phyloP scores from a whole-genome alignment of 2,329 filamentous ascomycete species.

The Ophidiomyces ophidiicola region DNA sequence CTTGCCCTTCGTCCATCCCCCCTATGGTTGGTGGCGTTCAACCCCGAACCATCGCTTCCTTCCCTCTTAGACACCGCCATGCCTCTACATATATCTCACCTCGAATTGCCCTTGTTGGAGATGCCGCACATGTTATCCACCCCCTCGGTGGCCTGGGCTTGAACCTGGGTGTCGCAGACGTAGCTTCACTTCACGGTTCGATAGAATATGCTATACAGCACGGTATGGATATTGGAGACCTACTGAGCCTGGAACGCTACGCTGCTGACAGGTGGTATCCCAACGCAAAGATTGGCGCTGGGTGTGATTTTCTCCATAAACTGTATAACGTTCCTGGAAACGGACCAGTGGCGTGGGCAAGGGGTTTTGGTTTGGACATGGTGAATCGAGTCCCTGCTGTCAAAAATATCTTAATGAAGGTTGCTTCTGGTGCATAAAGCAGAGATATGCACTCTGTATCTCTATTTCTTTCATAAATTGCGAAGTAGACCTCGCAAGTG shows the following conservation, averaged over 20 bases:
- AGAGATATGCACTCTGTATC: no score
- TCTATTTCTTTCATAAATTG: no score
- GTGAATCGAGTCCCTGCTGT: slow-evolving; percentile 63
- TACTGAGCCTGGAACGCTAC: slow-evolving; percentile 70
- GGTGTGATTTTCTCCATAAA: slow-evolving; percentile 82
- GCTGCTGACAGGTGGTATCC: slow-evolving; percentile 65
- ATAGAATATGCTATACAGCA: slow-evolving; percentile 67
- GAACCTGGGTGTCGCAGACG: slow-evolving; percentile 85
- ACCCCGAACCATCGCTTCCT: slow-evolving; percentile 68
- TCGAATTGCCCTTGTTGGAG: slow-evolving; percentile 81
- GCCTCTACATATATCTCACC: slow-evolving; percentile 88
- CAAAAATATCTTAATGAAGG: slow-evolving; percentile 77
- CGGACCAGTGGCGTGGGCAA: slow-evolving; percentile 66
- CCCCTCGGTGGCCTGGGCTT: slow-evolving; percentile 89
- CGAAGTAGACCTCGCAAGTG: no score
- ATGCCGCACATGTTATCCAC: slow-evolving; percentile 90
- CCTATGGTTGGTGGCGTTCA: slow-evolving; percentile 60
- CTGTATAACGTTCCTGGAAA: slow-evolving; percentile 64
- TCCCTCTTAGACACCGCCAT: slow-evolving; percentile 82
- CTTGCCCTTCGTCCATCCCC: slow-evolving; percentile 46
- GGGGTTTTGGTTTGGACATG: slow-evolving; percentile 62
- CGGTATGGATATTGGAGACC: slow-evolving; percentile 74
- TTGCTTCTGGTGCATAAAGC: slow-evolving; percentile 24
- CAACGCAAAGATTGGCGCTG: slow-evolving; percentile 67
- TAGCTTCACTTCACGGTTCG: slow-evolving; percentile 61